These are phyloP conservation scores for Cladosporium sphaerospermum DNA, from an alignment of 2,329 filamentous ascomycete genomes.

Conservation along the genomic window DNA sequence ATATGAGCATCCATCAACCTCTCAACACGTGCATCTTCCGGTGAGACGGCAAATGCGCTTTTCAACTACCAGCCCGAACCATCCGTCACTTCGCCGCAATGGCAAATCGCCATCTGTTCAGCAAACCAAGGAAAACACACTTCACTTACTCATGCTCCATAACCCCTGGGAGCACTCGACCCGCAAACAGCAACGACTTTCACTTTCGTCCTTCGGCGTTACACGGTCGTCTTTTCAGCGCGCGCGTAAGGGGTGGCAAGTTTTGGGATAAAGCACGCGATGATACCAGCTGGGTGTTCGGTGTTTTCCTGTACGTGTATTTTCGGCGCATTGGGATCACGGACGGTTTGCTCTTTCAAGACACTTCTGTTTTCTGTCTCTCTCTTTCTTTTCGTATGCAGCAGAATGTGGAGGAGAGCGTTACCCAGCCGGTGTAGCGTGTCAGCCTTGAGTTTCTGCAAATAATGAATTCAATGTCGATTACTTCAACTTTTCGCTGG, in stretches of 20 bases:
- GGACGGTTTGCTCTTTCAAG: no score
- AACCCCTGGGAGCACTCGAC: not conserved
- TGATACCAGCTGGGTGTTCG: not conserved
- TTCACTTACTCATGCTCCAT: not conserved
- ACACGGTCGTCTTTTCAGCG: not conserved
- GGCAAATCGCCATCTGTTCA: not conserved
- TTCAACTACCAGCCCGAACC: no score
- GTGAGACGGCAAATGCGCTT: not conserved
- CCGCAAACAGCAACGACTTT: not conserved
- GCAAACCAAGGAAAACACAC: not conserved
- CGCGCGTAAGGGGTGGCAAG: not conserved
- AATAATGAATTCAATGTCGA: no score
- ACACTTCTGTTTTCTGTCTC: no score
- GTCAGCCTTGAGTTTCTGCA: no score
- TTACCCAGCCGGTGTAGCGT: no score
- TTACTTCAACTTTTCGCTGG: no score
- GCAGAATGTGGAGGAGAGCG: no score
- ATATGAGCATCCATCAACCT: slow-evolving; percentile 14
- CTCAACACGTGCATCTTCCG: not conserved
- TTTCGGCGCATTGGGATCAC: not conserved
- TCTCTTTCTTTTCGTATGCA: no score
- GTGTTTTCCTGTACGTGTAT: not conserved
- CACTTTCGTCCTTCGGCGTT: not conserved
- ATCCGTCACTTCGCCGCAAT: no score
- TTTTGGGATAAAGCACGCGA: not conserved